Conservation (phyloP, 768 basidiomycete species). For the Mycena vulgaris region DNA sequence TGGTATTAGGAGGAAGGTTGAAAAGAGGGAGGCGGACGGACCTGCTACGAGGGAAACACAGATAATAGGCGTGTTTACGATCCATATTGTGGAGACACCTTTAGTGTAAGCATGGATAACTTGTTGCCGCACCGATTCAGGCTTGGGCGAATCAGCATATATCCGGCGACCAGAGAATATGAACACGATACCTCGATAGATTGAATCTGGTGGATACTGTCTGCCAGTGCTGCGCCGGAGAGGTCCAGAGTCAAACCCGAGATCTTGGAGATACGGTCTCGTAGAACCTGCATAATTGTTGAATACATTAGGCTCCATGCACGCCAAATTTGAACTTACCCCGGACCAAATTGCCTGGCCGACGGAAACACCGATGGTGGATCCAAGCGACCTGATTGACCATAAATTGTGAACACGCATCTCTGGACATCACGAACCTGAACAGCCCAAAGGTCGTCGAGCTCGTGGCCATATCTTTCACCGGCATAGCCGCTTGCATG, state of each 20-base stretch:
- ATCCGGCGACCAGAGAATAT: background rate
- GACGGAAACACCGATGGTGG: constrained; percentile 82
- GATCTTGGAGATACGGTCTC: constrained; percentile 28
- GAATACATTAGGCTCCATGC: background rate
- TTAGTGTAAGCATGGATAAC: constrained; percentile 35
- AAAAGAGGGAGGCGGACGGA: constrained; percentile 6
- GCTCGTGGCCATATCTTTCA: constrained; percentile 89
- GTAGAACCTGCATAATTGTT: constrained; percentile 11
- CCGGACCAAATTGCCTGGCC: constrained; percentile 81
- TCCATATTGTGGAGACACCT: constrained; percentile 34
- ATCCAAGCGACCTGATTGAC: constrained; percentile 72
- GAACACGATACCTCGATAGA: constrained; percentile 6
- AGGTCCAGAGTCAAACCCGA: constrained; percentile 22
- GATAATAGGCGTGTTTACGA: constrained; percentile 33
- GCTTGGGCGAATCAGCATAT: constrained; percentile 4
- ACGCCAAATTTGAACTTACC: constrained; percentile 50
- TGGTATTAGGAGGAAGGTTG: background rate
- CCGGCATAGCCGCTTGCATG: constrained; percentile 89
- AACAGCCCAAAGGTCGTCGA: constrained; percentile 81
- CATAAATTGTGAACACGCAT: constrained; percentile 8
- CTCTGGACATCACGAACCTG: constrained; percentile 56
- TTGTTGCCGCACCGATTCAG: constrained; percentile 26
- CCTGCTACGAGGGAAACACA: constrained; percentile 28
- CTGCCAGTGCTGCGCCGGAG: constrained; percentile 25
- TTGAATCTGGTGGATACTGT: constrained; percentile 29